phyloP scores from a whole-genome alignment of 2,329 filamentous ascomycete genomes.

The Kalmusia sp. region DNA sequence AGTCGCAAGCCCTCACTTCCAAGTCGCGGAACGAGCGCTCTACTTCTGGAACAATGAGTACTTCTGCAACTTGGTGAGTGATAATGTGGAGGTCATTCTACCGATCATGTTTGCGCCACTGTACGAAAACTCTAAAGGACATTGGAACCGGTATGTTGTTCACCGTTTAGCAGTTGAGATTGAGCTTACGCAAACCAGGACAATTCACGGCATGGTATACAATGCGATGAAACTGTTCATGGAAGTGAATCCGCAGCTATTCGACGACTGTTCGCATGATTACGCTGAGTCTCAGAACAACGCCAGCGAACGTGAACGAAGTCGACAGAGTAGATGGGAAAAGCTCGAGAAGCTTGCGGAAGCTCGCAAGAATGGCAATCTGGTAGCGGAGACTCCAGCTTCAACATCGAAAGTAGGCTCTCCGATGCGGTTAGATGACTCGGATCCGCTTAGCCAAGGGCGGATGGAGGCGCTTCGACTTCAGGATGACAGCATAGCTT shows the following conservation, averaged over 20 bases:
- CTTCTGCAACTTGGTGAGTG: constrained; percentile 98
- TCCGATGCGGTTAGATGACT: constrained; percentile 69
- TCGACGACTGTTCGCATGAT: constrained; percentile 97
- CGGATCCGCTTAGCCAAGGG: constrained; percentile 80
- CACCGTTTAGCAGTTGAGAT: neutral
- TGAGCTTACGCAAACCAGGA: constrained; percentile 62
- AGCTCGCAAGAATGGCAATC: constrained; percentile 64
- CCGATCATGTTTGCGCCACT: constrained; percentile 99
- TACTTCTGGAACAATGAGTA: constrained; percentile 99
- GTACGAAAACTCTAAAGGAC: constrained; percentile 98
- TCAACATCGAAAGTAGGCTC: constrained; percentile 45
- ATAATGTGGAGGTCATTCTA: constrained; percentile 97
- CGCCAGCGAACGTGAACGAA: constrained; percentile 81
- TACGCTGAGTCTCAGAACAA: constrained; percentile 97
- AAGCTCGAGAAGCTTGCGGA: constrained; percentile 81
- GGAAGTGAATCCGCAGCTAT: constrained; percentile 98
- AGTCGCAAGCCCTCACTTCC: constrained; percentile 97
- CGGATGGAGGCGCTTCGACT: constrained; percentile 88
- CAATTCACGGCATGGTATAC: constrained; percentile 99
- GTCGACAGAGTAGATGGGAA: constrained; percentile 88
- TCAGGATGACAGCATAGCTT: constrained; percentile 70
- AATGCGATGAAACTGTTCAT: constrained; percentile 99
- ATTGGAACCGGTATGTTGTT: constrained; percentile 90
- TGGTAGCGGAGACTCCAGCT: constrained; percentile 28
- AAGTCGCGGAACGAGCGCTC: constrained; percentile 94